Evolutionary conservation across 495 filamentous ascomycete genomes (phyloP), one percentile per base, ranked within the genome.

Genomic region (Penicillium samsonianum): DNA sequence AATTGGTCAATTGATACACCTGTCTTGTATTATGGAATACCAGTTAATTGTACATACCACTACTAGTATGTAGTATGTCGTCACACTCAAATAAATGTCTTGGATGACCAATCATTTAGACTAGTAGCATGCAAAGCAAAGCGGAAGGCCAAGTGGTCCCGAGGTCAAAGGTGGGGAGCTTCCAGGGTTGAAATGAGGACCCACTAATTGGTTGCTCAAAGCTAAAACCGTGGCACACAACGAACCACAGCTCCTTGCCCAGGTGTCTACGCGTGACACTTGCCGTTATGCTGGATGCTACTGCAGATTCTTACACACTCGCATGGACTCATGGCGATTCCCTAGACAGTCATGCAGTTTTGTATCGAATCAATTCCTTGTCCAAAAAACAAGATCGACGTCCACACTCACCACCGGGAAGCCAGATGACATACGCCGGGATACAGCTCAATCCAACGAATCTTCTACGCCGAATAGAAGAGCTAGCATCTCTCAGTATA

Each of bases 401-500:
- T 50, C 48, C 48, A 64, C 53, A 30, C 28, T 30, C 28, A 30
- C 9, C 28, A 33, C 23, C 23, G 2, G 8, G 28, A 30, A 30
- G 28, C 10, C 28, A 50, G 33, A 45, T 53, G 22, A 64, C 14
- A 53, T 53, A 40, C 10, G 48, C 26, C n/a, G 38, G 31, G 47
- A 53, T 52, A 53, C 53, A 48, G 8, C 54, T 38, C 6, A n/a
- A 46, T 42, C 45, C 35, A 58, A 45, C 50, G 47, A 25, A 43
- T 57, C 57, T 57, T 47, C 61, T 38, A 53, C 52, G n/a, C n/a
- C n/a, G 26, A 23, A 5, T 16, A 57, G 12, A 43, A 37, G 26
- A 23, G 40, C 23, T 23, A 31, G 55, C 14, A 65, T 43, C 45
- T 0, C 42, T 5, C 56, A 62, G 35, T 65, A 65, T 49, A 46